Base-by-base conservation (phyloP, 352 stramenopile genomes). In the Chrysophaeum taylorii region DNA sequence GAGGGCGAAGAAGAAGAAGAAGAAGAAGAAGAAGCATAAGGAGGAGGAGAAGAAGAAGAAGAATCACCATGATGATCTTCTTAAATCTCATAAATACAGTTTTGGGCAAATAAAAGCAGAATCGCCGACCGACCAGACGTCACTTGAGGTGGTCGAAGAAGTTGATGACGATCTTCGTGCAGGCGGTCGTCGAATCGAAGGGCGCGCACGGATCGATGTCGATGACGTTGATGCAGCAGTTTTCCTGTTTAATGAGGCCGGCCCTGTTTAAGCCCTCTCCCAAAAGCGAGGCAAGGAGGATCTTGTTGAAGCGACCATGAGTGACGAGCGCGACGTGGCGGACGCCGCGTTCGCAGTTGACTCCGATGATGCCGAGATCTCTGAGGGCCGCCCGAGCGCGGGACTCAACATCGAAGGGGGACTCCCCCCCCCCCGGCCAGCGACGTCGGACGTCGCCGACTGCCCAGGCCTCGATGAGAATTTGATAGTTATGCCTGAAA, bases 401-500 rank as follows among this genome's bases (percentile, higher is more conserved):
- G 39, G 64, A 14, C 69, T 68, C 53, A 0, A 81, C 76, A n/a
- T 78, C 61, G 1, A 27, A 16, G 0, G 61, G 70, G 0, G 54
- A 72, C 70, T 81, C 76, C n/a, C n/a, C n/a, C n/a, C 72, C 73
- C 37, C 73, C 76, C 25, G 76, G 76, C 72, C 76, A 81, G 5
- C 33, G 18, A n/a, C 68, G 37, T 2, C 70, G 23, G 35, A 70
- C 23, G 66, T 79, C 41, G 18, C 69, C 14, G 18, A 39, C 43
- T 2, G 74, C 60, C 61, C 73, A 57, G 38, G 38, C 37, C 9
- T 41, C 61, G 14, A 62, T n/a, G 42, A 63, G 25, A 0, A 15
- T 38, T 43, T 57, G 23, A n/a, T 39, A 64, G 15, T 23, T 70
- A 31, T 29, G 37, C 21, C 53, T 35, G 45, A 43, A 21, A 52